Evolutionary conservation across 192 early-diverging fungal species (phyloP).

Genomic region (Podila horticola): DNA sequence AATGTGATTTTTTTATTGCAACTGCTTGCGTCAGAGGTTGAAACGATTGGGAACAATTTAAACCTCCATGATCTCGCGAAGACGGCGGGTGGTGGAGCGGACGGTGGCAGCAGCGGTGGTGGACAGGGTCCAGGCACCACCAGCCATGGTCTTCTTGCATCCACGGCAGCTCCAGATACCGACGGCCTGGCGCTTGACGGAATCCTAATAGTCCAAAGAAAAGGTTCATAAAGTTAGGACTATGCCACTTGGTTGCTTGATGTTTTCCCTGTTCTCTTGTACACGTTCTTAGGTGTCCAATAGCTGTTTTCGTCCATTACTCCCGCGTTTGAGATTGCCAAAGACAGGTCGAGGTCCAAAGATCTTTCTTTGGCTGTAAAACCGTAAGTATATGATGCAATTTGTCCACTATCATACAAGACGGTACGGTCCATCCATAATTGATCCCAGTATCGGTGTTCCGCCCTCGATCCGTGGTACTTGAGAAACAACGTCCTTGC

Average conservation of each 20-base stretch:
- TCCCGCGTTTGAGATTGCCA: no score
- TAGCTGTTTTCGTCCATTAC: no score
- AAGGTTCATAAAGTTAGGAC: background rate
- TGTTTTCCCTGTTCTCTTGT: no score
- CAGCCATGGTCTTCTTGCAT: constrained; percentile 95
- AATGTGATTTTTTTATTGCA: background rate
- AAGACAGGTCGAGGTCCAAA: no score
- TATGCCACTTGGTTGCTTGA: background rate
- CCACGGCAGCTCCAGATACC: constrained; percentile 99
- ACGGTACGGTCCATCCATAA: background rate
- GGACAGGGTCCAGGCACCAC: constrained; percentile 96
- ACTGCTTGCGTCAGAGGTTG: background rate
- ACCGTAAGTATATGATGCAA: no score
- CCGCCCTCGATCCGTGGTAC: no score
- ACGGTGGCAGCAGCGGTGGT: constrained; percentile 92
- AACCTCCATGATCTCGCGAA: constrained; percentile 90
- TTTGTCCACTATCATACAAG: background rate
- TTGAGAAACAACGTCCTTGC: background rate
- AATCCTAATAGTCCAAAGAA: constrained; percentile 64
- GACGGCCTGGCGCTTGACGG: constrained; percentile 93
- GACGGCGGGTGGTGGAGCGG: constrained; percentile 97
- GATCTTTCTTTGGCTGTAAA: no score
- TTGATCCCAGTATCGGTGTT: no score
- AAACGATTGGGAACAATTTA: constrained; percentile 59
- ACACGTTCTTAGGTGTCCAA: no score